A percentile compares a stretch with the other conserved stretches of the same genome.
These are phyloP conservation scores for Ambrosia trifida DNA, from an alignment of 129 eudicot genomes.

Conservation along the genomic window DNA sequence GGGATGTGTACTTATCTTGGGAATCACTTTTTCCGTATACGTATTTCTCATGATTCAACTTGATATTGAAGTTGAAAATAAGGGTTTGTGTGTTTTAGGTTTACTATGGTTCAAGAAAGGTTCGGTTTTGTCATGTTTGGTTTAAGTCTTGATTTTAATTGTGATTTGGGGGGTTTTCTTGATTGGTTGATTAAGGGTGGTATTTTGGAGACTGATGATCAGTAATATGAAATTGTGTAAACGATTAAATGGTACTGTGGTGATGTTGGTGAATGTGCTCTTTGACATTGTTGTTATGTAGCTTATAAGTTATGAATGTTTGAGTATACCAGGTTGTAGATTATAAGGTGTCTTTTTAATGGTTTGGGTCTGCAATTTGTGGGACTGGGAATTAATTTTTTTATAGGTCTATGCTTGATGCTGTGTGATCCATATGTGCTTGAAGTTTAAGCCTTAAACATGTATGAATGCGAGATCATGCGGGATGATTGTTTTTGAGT, in stretches of 20 bases:
- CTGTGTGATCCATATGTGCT: neutral
- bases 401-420: constrained; percentile 2
- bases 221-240: neutral
- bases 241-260: neutral
- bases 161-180: constrained; percentile 21
- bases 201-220: neutral
- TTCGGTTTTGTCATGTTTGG: constrained; percentile 7
- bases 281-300: neutral
- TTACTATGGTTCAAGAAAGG: neutral
- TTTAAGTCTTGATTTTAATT: constrained; percentile 8
- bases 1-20: too few relatives aligned
- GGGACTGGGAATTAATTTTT: neutral
- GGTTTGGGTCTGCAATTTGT: constrained; percentile 9
- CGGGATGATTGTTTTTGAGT: neutral
- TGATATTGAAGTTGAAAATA: constrained; percentile 12
- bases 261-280: constrained; percentile 7
- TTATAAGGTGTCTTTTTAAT: neutral
- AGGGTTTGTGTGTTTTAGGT: constrained; percentile 11
- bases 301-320: neutral
- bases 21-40: too few relatives aligned
- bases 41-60: too few relatives aligned
- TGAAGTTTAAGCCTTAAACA: too few relatives aligned
- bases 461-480: neutral
- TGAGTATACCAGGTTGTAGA: neutral
- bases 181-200: constrained; percentile 18